Base-by-base conservation (phyloP, 257 asterid genomes). In the Galeopsis tetrahit region DNA sequence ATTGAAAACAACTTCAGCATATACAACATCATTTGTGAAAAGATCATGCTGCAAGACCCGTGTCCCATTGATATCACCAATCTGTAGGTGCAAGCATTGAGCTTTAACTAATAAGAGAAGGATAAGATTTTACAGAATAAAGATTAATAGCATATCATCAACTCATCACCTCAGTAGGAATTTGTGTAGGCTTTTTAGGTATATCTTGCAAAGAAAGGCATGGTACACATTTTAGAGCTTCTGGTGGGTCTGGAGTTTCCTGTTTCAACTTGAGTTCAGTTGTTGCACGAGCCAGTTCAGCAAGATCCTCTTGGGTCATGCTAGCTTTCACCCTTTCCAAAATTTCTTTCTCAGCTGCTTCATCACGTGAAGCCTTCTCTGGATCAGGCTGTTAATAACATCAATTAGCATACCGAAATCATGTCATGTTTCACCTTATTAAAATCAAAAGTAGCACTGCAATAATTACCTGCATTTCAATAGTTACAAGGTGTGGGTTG, bases 161-260 rank as follows among this genome's bases (percentile, higher is more conserved):
- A 46, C 52, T 74, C 49, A 81, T 81, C 79, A 95, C 99, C 99
- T 95, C 98, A n/a, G 53, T 83, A 17, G 99, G 99, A 66, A 87
- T 78, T 39, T 85, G 84, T 42, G 74, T 72, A 72, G 98, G 98
- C 58, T 89, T 83, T 78, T 82, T 90, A 11, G 99, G 99, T 77
- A 95, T 95, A 81, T 95, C 99, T 77, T 87, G 79, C 70, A 95
- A 85, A 75, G 93, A 85, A 66, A 95, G 91, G 81, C 97, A 80
- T 35, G 99, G 99, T 35, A 94, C 97, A 65, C 92, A 79, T 80
- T 87, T 95, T 40, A 95, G 85, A 76, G 97, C 97, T 81, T 95
- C 99, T 56, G 98, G 98, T 60, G 98, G 90, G 68, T 95, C 99
- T 33, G 99, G 99, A 61, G 99, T 95, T 81, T 95, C 99, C 75